Base-by-base conservation (phyloP, 192 early-diverging fungal species). In the Entomortierella lignicola region DNA sequence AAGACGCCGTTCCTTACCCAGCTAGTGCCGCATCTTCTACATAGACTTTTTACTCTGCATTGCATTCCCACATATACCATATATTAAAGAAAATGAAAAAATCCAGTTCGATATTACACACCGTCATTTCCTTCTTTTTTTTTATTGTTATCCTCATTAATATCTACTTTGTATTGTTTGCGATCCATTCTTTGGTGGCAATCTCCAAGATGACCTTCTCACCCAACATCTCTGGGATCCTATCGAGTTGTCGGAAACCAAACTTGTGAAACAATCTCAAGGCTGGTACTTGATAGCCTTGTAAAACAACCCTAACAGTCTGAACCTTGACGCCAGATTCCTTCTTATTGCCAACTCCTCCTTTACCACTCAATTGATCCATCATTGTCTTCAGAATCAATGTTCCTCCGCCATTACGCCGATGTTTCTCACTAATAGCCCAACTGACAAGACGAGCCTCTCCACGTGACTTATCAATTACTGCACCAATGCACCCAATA, bases 1-100 rank as follows among this genome's bases (percentile, higher is more conserved):
- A 79, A 52, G 63, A 79, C 10, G 75, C 75, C 12, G 57, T 79
- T 10, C 75, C 67, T 11, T 65, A 69, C 63, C 75, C 74, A 27
- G 52, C 17, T 50, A 50, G 34, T 10, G 4, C 34, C 34, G 34
- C 34, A 37, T 37, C 44, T 47, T 15, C 15, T 47, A 12, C 44
- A 47, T 47, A 2, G 17, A 47, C 15, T 47, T 12, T 20, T 15
- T 11, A 20, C 7, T 47, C 20, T 15, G 44, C 20, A 47, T 47
- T 20, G 39, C 20, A 47, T 47, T 47, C 44, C 44, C 44, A n/a
- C n/a, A n/a, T n/a, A n/a, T n/a, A n/a, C n/a, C n/a, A n/a, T n/a
- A n/a, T n/a, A n/a, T n/a, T n/a, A n/a, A n/a, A n/a, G n/a, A n/a
- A n/a, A n/a, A n/a, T n/a, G n/a, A n/a, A n/a, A n/a, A n/a, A n/a